Percentiles rank a stretch among this genome's conserved stretches.
phyloP scores from a whole-genome alignment of 2,329 filamentous ascomycete species.

The Fusarium compactum region DNA sequence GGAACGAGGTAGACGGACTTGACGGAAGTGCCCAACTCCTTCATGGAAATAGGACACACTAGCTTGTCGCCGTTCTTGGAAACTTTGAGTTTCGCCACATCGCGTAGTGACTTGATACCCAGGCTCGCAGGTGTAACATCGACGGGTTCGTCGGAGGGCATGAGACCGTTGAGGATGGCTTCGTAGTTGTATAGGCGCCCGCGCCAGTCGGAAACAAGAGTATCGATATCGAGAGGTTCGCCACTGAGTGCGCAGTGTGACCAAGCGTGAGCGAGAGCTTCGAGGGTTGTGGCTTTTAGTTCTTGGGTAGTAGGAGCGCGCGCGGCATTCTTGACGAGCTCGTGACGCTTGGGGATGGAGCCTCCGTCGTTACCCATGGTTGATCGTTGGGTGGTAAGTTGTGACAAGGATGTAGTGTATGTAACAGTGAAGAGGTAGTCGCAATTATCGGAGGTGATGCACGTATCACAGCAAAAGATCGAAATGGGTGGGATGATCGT shows the following conservation, averaged over 20 bases:
- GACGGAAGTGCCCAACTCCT: conserved; percentile 81
- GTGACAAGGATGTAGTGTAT: not conserved
- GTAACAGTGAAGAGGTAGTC: not conserved
- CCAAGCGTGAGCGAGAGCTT: conserved; percentile 90
- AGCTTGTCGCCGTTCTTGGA: conserved; percentile 66
- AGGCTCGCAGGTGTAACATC: conserved; percentile 59
- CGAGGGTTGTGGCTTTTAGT: conserved; percentile 87
- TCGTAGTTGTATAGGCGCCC: conserved; percentile 97
- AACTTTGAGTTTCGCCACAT: conserved; percentile 89
- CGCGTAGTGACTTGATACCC: conserved; percentile 83
- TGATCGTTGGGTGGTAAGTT: not conserved
- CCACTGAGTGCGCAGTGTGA: conserved; percentile 88
- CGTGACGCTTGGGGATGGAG: conserved; percentile 93
- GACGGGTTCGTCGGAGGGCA: conserved; percentile 70
- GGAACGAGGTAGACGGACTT: conserved; percentile 92
- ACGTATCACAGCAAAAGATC: fast-evolving
- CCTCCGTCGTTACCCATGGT: conserved; percentile 98
- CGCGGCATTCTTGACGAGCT: conserved; percentile 94
- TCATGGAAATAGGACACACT: conserved; percentile 89
- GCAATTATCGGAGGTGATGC: not conserved
- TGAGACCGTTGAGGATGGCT: conserved; percentile 75
- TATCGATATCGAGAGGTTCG: conserved; percentile 73
- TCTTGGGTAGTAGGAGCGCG: conserved; percentile 84
- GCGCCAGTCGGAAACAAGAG: conserved; percentile 84
- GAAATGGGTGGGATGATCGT: not conserved